Conservation (phyloP, 345 rosid genomes). For the Gossypium longicalyx region DNA sequence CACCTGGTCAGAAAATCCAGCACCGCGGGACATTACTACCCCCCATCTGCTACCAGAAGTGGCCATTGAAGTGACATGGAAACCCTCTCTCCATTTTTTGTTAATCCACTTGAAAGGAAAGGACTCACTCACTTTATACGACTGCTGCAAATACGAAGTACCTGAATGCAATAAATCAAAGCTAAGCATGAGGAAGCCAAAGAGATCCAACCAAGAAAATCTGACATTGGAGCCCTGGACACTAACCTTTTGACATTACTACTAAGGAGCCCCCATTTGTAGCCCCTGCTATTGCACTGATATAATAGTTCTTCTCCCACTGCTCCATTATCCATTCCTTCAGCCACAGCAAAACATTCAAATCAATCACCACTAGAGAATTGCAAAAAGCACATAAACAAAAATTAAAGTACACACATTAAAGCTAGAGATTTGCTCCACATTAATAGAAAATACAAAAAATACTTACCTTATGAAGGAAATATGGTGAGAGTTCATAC, state of each 20-base stretch:
- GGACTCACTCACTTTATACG: slow-evolving; percentile 88
- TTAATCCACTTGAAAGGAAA: slow-evolving; percentile 97
- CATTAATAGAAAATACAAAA: neutral
- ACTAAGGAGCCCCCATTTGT: slow-evolving; percentile 84
- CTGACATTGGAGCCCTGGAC: neutral
- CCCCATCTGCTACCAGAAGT: slow-evolving; percentile 95
- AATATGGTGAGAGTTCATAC: slow-evolving; percentile 52
- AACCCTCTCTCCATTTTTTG: slow-evolving; percentile 95
- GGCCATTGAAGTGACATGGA: slow-evolving; percentile 87
- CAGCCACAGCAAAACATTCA: slow-evolving; percentile 14
- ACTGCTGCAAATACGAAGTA: slow-evolving; percentile 77
- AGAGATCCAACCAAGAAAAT: neutral
- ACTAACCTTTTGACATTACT: slow-evolving; percentile 85
- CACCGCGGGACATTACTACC: slow-evolving; percentile 91
- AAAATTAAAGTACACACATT: neutral
- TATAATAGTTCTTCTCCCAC: slow-evolving; percentile 95
- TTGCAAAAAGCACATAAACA: neutral
- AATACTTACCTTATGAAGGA: slow-evolving; percentile 54
- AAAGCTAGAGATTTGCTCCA: slow-evolving; percentile 2
- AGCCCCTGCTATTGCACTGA: slow-evolving; percentile 80
- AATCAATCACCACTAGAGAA: neutral
- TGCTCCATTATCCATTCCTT: slow-evolving; percentile 99
- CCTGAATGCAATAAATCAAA: slow-evolving; percentile 37
- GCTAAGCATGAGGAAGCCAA: neutral
- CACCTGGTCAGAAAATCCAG: slow-evolving; percentile 83